A percentile compares a stretch with the other conserved stretches of the same genome.
Evolutionary conservation across 2,329 filamentous ascomycete genomes (phyloP).

Genomic region (Fusarium incarnatum): DNA sequence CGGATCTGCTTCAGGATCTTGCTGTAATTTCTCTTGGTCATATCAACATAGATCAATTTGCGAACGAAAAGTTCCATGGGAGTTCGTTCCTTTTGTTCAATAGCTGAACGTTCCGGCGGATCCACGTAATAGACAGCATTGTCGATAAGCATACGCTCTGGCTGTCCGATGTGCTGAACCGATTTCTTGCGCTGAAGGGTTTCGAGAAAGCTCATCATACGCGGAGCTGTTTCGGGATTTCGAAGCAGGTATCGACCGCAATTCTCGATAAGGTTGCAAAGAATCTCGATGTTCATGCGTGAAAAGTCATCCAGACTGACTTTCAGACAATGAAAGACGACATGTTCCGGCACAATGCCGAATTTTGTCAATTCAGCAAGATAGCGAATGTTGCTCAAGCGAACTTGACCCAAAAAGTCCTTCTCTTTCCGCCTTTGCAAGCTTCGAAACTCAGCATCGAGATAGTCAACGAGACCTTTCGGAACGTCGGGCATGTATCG

Average conservation of each 20-base stretch:
- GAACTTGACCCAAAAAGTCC: conserved; percentile 94
- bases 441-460: conserved; percentile 97
- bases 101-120: conserved; percentile 90
- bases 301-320: conserved; percentile 98
- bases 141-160: conserved; percentile 97
- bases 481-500: conserved; percentile 96
- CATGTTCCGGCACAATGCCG: conserved; percentile 96
- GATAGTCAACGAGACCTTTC: conserved; percentile 88
- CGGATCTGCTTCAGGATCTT: conserved; percentile 95
- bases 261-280: conserved; percentile 94
- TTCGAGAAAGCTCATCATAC: conserved; percentile 94
- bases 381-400: conserved; percentile 96
- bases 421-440: conserved; percentile 97
- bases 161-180: conserved; percentile 92
- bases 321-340: conserved; percentile 98
- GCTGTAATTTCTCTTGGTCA: conserved; percentile 93
- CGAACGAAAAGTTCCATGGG: conserved; percentile 93
- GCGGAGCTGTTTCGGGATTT: conserved; percentile 90
- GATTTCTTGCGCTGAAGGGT: conserved; percentile 96
- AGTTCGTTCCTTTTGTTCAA: conserved; percentile 95
- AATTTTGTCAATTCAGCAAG: conserved; percentile 98
- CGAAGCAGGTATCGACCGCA: conserved; percentile 94
- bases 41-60: conserved; percentile 91
- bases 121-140: conserved; percentile 99
- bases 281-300: conserved; percentile 98